Conservation (phyloP, 352 stramenopile genomes). For the Globisporangium radiosum region DNA sequence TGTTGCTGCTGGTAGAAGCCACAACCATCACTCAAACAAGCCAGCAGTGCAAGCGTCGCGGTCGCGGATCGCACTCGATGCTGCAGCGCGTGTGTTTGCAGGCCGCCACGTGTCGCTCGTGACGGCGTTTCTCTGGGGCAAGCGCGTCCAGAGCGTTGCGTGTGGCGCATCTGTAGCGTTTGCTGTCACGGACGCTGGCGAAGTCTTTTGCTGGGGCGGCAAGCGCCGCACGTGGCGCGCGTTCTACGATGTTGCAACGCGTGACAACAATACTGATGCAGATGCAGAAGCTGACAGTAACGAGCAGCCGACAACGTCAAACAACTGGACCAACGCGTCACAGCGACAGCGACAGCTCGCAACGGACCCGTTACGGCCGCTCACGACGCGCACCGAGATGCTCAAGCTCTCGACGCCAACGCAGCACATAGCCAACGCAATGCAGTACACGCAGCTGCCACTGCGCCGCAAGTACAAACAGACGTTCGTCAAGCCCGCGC, state of each 20-base stretch:
- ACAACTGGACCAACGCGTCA: background rate
- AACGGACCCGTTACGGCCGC: slow-evolving; percentile 9
- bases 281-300: background rate
- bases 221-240: slow-evolving; percentile 64
- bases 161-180: slow-evolving; percentile 46
- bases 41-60: slow-evolving; percentile 4
- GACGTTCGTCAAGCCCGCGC: slow-evolving; percentile 40
- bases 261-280: background rate
- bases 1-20: background rate
- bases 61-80: slow-evolving; percentile 29
- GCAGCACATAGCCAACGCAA: slow-evolving; percentile 31
- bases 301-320: background rate
- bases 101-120: slow-evolving; percentile 48
- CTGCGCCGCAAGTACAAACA: slow-evolving; percentile 44
- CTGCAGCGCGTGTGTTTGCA: slow-evolving; percentile 41
- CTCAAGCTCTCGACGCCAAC: slow-evolving; percentile 45
- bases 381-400: slow-evolving; percentile 61
- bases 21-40: too few species aligned
- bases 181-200: slow-evolving; percentile 57
- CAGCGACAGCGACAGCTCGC: background rate
- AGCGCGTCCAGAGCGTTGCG: slow-evolving; percentile 46
- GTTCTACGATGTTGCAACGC: slow-evolving; percentile 51
- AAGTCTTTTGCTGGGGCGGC: slow-evolving; percentile 76
- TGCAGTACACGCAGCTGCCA: slow-evolving; percentile 22
- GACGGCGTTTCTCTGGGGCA: slow-evolving; percentile 70